phyloP scores from a whole-genome alignment of 306 rosid species.

The Carpinus fangiana region DNA sequence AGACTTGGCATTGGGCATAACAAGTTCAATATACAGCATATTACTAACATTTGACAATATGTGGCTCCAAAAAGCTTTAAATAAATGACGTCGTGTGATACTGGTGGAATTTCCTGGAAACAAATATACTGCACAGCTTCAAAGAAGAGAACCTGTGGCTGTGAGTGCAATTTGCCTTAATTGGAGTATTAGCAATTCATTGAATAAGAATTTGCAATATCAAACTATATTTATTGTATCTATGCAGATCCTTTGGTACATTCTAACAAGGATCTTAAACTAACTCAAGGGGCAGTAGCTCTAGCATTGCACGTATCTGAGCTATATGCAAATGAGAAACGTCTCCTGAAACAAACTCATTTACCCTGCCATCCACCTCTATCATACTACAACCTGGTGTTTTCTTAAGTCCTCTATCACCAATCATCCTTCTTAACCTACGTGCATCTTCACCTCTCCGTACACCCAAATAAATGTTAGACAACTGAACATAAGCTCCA shows the following conservation, averaged over 20 bases:
- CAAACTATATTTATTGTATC: neutral
- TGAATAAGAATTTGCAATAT: neutral
- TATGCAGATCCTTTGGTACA: neutral
- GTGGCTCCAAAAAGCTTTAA: no score
- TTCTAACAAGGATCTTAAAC: slow-evolving; percentile 6
- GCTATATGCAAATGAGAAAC: slow-evolving; percentile 20
- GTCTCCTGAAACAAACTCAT: slow-evolving; percentile 46
- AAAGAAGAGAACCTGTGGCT: no score
- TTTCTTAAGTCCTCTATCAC: slow-evolving; percentile 40
- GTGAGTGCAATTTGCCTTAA: no score
- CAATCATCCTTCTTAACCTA: slow-evolving; percentile 39
- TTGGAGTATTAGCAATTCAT: neutral
- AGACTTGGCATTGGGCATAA: no score
- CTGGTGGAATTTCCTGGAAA: no score
- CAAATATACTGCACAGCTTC: no score
- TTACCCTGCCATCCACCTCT: slow-evolving; percentile 45
- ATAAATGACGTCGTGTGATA: no score
- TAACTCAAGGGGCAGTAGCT: slow-evolving; percentile 25
- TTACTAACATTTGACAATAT: no score
- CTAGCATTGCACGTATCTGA: slow-evolving; percentile 25
- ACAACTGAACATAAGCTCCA: slow-evolving; percentile 45
- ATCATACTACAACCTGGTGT: slow-evolving; percentile 44
- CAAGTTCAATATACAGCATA: no score
- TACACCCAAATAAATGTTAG: slow-evolving; percentile 45
- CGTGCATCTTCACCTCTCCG: slow-evolving; percentile 39